These are phyloP conservation scores for Hordeum vulgare DNA, from an alignment of 176 grass and related monocot genomes.

Conservation along the genomic window MorexV3_pseudomolecules_assembly NC_058523.1:554618767-554619266, in stretches of 20 bases:
- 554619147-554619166: background rate
- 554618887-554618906: background rate
- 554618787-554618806: background rate
- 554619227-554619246: background rate
- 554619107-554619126: background rate
- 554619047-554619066: background rate
- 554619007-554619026: constrained; percentile 29
- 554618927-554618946: background rate
- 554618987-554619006: background rate
- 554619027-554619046: constrained; percentile 14
- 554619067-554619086: constrained; percentile 1
- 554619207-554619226: background rate
- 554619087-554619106: background rate
- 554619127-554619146: background rate
- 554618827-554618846: constrained; percentile 4
- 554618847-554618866: background rate
- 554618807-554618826: background rate
- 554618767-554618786: background rate
- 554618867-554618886: background rate
- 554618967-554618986: background rate
- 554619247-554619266: constrained; percentile 37
- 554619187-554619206: constrained; percentile 19
- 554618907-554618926: background rate
- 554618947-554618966: background rate
- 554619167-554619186: background rate